Percentiles rank a stretch among this genome's conserved stretches.
These are phyloP conservation scores for Tolypocladium tundrense DNA, from an alignment of 2,329 filamentous ascomycete genomes.

Conservation along the genomic window DNA sequence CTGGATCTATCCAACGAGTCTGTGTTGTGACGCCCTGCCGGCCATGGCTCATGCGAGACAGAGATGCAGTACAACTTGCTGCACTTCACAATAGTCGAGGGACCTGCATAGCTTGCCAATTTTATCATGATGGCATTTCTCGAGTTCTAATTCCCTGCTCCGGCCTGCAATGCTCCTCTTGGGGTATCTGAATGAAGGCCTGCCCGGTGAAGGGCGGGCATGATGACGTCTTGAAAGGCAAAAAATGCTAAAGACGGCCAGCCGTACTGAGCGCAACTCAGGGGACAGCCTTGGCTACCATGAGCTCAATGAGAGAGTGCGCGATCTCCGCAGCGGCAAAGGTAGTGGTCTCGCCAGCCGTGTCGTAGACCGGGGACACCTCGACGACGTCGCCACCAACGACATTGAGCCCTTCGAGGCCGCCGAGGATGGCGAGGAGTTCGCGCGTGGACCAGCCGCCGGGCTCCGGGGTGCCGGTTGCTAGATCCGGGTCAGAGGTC, in stretches of 20 bases:
- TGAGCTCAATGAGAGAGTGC: constrained; percentile 8
- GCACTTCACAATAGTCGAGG: neutral
- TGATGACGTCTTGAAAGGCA: neutral
- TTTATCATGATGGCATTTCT: neutral
- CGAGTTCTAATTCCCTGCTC: neutral
- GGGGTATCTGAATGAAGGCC: neutral
- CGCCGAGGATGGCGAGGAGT: constrained; percentile 66
- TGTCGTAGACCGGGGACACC: constrained; percentile 75
- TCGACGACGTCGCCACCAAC: constrained; percentile 82
- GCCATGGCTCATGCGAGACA: neutral
- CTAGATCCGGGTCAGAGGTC: constrained; percentile 24
- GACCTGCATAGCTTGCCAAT: neutral
- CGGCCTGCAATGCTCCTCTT: neutral
- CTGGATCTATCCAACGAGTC: too few relatives aligned
- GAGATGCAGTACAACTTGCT: neutral
- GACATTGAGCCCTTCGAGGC: constrained; percentile 67
- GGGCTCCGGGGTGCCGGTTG: constrained; percentile 74
- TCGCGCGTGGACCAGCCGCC: constrained; percentile 81
- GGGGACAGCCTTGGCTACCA: constrained; percentile 4
- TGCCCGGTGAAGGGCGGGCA: neutral
- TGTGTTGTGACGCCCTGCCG: neutral
- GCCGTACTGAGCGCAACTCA: neutral
- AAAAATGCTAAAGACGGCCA: neutral
- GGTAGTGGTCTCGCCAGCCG: constrained; percentile 64
- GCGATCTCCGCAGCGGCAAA: constrained; percentile 71